Evolutionary conservation across 1,284 basidiomycete genomes (phyloP).

Genomic region (Coniophora puteana): DNA sequence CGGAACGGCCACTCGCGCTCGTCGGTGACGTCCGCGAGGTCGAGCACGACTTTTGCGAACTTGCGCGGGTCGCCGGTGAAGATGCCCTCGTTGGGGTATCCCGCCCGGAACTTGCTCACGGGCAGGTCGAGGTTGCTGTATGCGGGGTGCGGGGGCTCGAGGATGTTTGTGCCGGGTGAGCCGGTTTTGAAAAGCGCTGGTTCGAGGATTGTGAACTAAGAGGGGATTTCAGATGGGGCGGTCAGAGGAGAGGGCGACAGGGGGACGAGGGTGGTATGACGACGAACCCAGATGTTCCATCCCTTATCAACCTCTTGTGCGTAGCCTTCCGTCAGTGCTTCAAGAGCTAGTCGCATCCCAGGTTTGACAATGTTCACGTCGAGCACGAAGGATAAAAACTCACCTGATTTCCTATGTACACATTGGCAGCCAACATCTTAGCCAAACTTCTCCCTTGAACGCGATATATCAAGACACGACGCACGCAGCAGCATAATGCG

Average conservation of each 20-base stretch:
- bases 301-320: constrained; percentile 21
- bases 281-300: constrained; percentile 25
- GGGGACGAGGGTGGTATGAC: too few relatives aligned
- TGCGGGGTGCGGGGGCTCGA: background rate
- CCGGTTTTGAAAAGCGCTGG: background rate
- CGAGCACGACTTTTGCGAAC: constrained; percentile 18
- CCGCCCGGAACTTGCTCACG: background rate
- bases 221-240: constrained; percentile 19
- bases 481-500: constrained; percentile 23
- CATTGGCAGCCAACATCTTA: background rate
- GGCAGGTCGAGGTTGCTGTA: background rate
- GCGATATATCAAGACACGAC: constrained; percentile 1
- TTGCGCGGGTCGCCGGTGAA: constrained; percentile 23
- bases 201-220: background rate
- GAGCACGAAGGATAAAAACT: too few relatives aligned
- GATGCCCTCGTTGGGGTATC: too few relatives aligned
- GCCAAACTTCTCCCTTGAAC: too few relatives aligned
- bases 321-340: constrained; percentile 25
- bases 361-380: too few relatives aligned
- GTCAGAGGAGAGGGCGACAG: too few relatives aligned
- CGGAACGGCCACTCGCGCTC: too few relatives aligned
- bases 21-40: too few relatives aligned
- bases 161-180: background rate
- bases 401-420: background rate
- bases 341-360: constrained; percentile 20